A percentile compares a stretch with the other conserved stretches of the same genome.
These are phyloP conservation scores for Cladosporium sp. DNA, from an alignment of 2,329 filamentous ascomycete species.

Conservation along the genomic window DNA sequence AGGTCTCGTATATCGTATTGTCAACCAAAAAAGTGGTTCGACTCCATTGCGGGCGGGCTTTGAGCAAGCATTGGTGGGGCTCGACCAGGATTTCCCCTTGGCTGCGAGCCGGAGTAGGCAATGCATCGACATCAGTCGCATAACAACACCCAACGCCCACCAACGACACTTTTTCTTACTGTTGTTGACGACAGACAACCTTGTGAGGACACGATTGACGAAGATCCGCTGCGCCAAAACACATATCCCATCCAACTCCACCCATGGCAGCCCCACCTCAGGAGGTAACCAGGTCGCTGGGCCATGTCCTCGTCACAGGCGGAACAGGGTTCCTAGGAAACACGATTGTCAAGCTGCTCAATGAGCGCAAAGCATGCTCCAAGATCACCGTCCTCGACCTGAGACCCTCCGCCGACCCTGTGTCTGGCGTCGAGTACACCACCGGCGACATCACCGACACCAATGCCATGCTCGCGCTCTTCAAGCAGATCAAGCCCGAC, in stretches of 20 bases:
- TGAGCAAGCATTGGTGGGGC: not conserved
- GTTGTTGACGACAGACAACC: not conserved
- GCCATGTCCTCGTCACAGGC: slow-evolving; percentile 51
- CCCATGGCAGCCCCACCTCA: slow-evolving; percentile 11
- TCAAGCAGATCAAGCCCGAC: slow-evolving; percentile 46
- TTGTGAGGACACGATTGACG: not conserved
- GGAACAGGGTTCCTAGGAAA: slow-evolving; percentile 54
- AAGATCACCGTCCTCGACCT: slow-evolving; percentile 51
- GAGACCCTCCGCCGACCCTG: slow-evolving; percentile 42
- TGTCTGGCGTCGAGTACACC: slow-evolving; percentile 49
- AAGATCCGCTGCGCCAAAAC: not conserved
- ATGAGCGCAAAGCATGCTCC: slow-evolving; percentile 42
- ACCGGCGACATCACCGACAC: slow-evolving; percentile 52
- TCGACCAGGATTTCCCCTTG: slow-evolving; percentile 1
- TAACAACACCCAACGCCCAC: not conserved
- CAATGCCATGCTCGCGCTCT: slow-evolving; percentile 43
- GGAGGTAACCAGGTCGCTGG: slow-evolving; percentile 35
- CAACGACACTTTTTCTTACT: not conserved
- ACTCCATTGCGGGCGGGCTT: not conserved
- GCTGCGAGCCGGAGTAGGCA: not conserved
- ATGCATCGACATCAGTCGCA: not conserved
- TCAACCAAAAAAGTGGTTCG: not conserved
- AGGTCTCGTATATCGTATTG: not conserved
- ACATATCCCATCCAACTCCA: not conserved
- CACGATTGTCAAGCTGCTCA: slow-evolving; percentile 52